Evolutionary conservation across 164 flowering plant species (phyloP), one percentile per base, ranked within the genome.

Genomic region (Piper betle): DNA sequence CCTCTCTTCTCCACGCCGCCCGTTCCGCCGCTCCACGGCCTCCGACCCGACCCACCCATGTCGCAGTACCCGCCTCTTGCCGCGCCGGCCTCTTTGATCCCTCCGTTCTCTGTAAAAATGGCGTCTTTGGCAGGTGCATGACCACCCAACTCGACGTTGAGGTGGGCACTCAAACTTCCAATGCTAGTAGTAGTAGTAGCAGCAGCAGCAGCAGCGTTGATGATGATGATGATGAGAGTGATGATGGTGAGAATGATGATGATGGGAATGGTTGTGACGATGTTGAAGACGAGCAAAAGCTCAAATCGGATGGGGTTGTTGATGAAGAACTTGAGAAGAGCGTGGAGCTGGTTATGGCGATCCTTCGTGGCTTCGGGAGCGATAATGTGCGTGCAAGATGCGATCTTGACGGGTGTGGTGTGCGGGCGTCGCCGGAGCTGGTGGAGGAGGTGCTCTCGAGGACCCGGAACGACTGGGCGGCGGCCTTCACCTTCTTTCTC

Each of bases 401-500:
- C 62, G 75, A 61, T 67, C 84, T 86, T 41, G 82, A 81, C 37
- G 64, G 74, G 55, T 83, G 83, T 68, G 75, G 75, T 3, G 64
- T 82, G 48, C 55, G 20, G 12, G 72, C 57, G 13, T 71, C 89
- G 25, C 60, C 79, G 3, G 80, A 73, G 18, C 64, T 89, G 75
- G 96, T 85, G 16, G 65, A 59, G 48, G 85, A 76, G 77, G 84
- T 89, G 55, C 84, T 92, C 43, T 77, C 92, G 25, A 62, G 78
- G 17, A 62, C 78, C 37, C 75, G 93, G 37, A 87, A 86, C 65
- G 84, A 87, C 63, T 85, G 95, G 87, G 83, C 80, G 53, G 74
- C 80, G 4, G 91, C 96, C 0, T 87, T 75, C 69, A 78, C 84
- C 62, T 88, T 92, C 77, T 92, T 89, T 37, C 58, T 82, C 1